Evolutionary conservation across 352 stramenopile genomes (phyloP), one percentile per base, ranked within the genome.

Genomic region (Phytophthora europaea): DNA sequence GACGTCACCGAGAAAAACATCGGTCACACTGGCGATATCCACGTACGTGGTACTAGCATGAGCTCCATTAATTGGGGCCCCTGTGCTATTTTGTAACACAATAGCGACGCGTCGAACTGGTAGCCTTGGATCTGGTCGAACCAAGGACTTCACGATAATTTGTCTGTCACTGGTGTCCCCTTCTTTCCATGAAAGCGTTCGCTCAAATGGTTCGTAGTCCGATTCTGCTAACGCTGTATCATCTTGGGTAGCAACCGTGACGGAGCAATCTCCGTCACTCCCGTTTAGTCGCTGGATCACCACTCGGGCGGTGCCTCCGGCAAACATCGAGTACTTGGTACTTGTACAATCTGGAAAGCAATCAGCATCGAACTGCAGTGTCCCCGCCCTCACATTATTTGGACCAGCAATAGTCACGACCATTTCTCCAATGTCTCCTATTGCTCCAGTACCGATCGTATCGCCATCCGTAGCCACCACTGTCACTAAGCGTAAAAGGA

Each of bases 291-390:
- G 82, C 63, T 94, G 82, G 2, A 95, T 55, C 52, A 85, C 60
- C 1, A 88, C 81, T 13, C 72, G 73, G 7, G 83, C 81, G 1
- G 89, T 33, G 5, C 87, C 88, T 28, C 85, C 84, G 16, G 88
- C 78, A 33, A 75, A 40, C 10, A 88, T 54, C 0, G 65, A 64
- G 62, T 94, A 94, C 52, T 74, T 83, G 6, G 45, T 67, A 34
- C 83, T 87, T 2, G 58, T 56, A 34, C 89, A 95, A 23, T 68
- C 79, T 3, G 85, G 81, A 65, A 94, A 94, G 33, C 89, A 95
- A n/a, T 87, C 74, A 0, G 85, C 77, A 33, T 87, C 74, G 10
- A 95, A 91, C 61, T 93, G 87, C 13, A 91, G 61, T 3, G 79
- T 67, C 4, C 89, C 89, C 0, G 77, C 57, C 28, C 65, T 78